A percentile compares a stretch with the other conserved stretches of the same genome.
Conservation (phyloP, 2,329 filamentous ascomycete species). For the Monilinia polystroma region DNA sequence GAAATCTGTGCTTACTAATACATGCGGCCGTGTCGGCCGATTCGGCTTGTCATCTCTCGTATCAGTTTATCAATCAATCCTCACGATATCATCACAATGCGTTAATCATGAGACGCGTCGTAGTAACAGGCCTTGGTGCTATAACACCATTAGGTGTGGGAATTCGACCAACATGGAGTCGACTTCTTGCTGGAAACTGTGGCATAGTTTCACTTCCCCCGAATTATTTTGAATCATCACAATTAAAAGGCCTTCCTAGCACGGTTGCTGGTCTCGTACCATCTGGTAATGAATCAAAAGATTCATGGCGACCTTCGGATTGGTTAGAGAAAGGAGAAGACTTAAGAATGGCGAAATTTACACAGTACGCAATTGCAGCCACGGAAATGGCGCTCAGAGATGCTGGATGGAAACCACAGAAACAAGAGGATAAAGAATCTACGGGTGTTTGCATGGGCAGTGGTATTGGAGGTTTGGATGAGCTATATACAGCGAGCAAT, state of each 20-base stretch:
- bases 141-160: constrained; percentile 83
- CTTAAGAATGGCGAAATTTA: constrained; percentile 84
- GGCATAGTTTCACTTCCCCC: constrained; percentile 74
- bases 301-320: constrained; percentile 53
- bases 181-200: constrained; percentile 74
- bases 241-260: constrained; percentile 74
- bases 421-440: constrained; percentile 62
- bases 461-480: constrained; percentile 90
- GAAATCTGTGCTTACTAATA: neutral
- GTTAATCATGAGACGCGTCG: constrained; percentile 60
- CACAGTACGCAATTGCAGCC: constrained; percentile 87
- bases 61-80: constrained; percentile 7
- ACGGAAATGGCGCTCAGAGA: constrained; percentile 82
- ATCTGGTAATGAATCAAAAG: constrained; percentile 46
- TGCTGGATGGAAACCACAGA: constrained; percentile 63
- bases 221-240: constrained; percentile 37
- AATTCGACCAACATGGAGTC: constrained; percentile 73
- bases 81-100: constrained; percentile 4
- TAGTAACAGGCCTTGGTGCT: constrained; percentile 79
- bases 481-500: constrained; percentile 76
- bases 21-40: neutral
- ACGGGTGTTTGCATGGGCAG: constrained; percentile 93
- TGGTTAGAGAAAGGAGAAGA: constrained; percentile 56
- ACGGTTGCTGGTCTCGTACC: constrained; percentile 84
- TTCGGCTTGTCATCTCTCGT: neutral